phyloP scores from a whole-genome alignment of 768 basidiomycete genomes.

The Lactifluus volemus region DNA sequence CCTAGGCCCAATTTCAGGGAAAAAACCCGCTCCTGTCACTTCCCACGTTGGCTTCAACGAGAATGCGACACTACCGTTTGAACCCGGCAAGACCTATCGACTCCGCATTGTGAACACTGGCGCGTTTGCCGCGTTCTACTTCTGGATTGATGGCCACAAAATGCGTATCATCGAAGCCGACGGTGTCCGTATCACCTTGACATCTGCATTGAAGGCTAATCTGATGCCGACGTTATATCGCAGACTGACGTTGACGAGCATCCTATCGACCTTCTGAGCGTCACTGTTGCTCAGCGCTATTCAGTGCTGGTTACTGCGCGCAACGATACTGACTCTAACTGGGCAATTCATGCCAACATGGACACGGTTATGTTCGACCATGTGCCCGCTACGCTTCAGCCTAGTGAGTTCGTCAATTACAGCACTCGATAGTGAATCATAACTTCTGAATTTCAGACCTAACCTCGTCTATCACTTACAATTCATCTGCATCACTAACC shows the following conservation, averaged over 20 bases:
- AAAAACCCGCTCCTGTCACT: conserved; percentile 37
- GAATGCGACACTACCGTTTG: conserved; percentile 76
- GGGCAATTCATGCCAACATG: conserved; percentile 87
- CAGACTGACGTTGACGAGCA: conserved; percentile 73
- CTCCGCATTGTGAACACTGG: conserved; percentile 81
- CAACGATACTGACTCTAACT: conserved; percentile 75
- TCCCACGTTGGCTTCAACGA: conserved; percentile 75
- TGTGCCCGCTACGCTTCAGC: conserved; percentile 60
- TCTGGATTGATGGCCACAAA: conserved; percentile 85
- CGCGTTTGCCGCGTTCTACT: conserved; percentile 67
- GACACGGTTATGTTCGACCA: conserved; percentile 85
- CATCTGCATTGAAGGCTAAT: neutral
- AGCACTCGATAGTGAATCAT: neutral
- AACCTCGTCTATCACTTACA: conserved; percentile 80
- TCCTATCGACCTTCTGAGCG: conserved; percentile 57
- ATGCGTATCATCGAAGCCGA: conserved; percentile 82
- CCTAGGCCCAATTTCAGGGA: conserved; percentile 47
- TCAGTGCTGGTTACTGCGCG: conserved; percentile 87
- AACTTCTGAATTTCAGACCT: conserved; percentile 46
- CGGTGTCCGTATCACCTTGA: conserved; percentile 42
- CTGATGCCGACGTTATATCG: neutral
- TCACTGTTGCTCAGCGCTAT: conserved; percentile 89
- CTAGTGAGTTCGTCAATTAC: conserved; percentile 44
- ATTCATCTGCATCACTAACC: conserved; percentile 39
- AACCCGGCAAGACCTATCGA: conserved; percentile 84